Percentiles rank a stretch among this genome's conserved stretches.
Conservation (phyloP, 768 basidiomycete genomes). For the Termitomyces heimii region DNA sequence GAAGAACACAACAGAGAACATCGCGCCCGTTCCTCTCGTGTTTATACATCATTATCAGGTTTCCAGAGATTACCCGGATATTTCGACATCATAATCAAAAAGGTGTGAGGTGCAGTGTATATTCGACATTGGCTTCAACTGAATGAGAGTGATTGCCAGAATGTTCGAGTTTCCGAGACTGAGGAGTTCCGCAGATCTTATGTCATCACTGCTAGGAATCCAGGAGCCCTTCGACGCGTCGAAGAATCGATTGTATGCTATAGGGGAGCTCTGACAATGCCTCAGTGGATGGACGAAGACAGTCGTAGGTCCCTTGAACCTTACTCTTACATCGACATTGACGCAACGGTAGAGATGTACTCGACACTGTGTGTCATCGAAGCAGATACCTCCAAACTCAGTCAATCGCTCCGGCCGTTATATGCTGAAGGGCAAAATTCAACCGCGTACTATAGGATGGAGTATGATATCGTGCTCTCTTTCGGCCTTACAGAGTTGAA, state of each 20-base stretch:
- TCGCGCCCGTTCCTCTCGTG: conserved; percentile 2
- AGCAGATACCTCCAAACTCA: conserved; percentile 12
- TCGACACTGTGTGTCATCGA: conserved; percentile 17
- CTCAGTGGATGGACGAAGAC: conserved; percentile 21
- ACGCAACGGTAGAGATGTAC: conserved; percentile 13
- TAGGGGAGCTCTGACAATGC: conserved; percentile 13
- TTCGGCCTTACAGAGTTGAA: conserved; percentile 51
- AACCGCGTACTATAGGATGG: conserved; percentile 23
- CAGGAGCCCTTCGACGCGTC: conserved; percentile 4
- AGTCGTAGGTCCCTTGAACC: conserved; percentile 8
- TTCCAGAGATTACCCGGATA: conserved; percentile 9
- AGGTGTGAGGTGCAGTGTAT: conserved; percentile 9
- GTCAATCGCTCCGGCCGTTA: conserved; percentile 2
- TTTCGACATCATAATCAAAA: conserved; percentile 21
- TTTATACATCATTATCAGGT: conserved; percentile 8
- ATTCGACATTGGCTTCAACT: neutral
- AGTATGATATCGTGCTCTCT: conserved; percentile 38
- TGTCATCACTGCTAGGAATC: neutral
- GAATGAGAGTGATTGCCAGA: conserved; percentile 18
- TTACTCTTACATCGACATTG: neutral
- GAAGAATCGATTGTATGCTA: conserved; percentile 17
- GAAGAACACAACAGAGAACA: conserved; percentile 19
- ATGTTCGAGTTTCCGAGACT: conserved; percentile 26
- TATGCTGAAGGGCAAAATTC: neutral
- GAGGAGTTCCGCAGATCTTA: conserved; percentile 18